Percentiles rank a stretch among this genome's conserved stretches.
These are phyloP conservation scores for Yamadazyma taylorii DNA, from an alignment of 1,139 yeast species.

Conservation along the genomic window DNA sequence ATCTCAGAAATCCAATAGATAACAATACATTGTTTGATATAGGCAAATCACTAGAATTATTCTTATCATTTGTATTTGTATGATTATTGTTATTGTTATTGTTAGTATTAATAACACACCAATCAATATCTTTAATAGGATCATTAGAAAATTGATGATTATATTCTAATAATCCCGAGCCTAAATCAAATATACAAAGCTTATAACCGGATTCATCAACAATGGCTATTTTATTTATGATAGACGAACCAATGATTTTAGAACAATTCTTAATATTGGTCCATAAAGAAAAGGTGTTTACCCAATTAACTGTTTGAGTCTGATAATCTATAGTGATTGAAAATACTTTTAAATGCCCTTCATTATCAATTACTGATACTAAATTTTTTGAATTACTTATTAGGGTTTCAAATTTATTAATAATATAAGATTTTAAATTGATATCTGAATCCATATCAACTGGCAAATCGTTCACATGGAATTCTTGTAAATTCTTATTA, in stretches of 20 bases:
- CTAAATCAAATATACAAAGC: conserved; percentile 76
- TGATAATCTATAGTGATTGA: conserved; percentile 17
- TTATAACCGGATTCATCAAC: conserved; percentile 52
- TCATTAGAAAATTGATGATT: conserved; percentile 43
- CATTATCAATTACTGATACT: conserved; percentile 54
- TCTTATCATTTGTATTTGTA: no score
- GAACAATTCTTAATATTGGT: conserved; percentile 58
- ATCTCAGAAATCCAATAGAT: conserved; percentile 71
- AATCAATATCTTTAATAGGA: conserved; percentile 61
- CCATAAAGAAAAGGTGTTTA: conserved; percentile 42
- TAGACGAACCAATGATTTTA: conserved; percentile 67
- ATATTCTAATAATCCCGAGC: conserved; percentile 67
- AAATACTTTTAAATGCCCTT: conserved; percentile 54
- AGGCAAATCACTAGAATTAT: conserved; percentile 10
- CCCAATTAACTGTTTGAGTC: conserved; percentile 45
- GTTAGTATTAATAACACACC: conserved; percentile 66
- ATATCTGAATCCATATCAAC: conserved; percentile 11
- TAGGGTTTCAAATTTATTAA: conserved; percentile 59
- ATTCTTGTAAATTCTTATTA: conserved; percentile 12
- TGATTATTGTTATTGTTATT: no score
- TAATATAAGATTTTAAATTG: conserved; percentile 36
- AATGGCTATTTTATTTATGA: conserved; percentile 68
- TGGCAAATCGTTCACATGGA: conserved; percentile 28
- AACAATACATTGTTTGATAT: conserved; percentile 64
- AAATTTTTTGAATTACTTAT: conserved; percentile 46